Base-by-base conservation (phyloP, 176 grass and related monocot species). In the Chrysopogon serrulatus region DNA sequence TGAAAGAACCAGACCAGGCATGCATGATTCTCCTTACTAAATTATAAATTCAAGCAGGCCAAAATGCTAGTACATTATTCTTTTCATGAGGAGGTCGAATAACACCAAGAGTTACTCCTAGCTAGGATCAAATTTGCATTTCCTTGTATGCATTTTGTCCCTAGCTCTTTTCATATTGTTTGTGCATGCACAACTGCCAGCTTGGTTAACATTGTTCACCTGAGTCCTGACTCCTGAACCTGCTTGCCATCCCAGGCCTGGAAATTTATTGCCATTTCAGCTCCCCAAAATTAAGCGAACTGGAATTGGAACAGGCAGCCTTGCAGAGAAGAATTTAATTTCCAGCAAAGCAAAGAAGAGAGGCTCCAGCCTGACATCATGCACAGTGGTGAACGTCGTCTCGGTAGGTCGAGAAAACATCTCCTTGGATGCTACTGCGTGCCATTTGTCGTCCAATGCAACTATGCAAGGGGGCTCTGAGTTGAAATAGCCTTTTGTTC, bases 381-480 rank as follows among this genome's bases (percentile, higher is more conserved):
- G n/a, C 74, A 78, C 68, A 74, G 77, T 74, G 77, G 35, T 44
- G 65, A 78, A 77, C 84, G 57, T 71, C 39, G n/a, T n/a, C n/a
- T n/a, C n/a, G n/a, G n/a, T n/a, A n/a, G n/a, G n/a, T n/a, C n/a
- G n/a, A 72, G 14, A 76, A 62, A 85, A 34, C 36, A 76, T 80
- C 78, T 82, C 7, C 43, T 71, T 65, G 71, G 56, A 65, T 40
- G 78, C 16, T 56, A 10, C 72, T 72, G 43, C 35, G 6, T 81
- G 23, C 27, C 68, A 74, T 80, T 51, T 81, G 59, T 81, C 73
- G 34, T 74, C 73, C 82, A 33, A 35, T n/a, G n/a, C n/a, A n/a
- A n/a, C n/a, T n/a, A n/a, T n/a, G n/a, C n/a, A n/a, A n/a, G n/a
- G n/a, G 9, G 48, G 31, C 19, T 65, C 57, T 36, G 31, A 48